A percentile compares a stretch with the other conserved stretches of the same genome.
Evolutionary conservation across 164 flowering plant genomes (phyloP).

Genomic region (Akebia trifoliata): DNA sequence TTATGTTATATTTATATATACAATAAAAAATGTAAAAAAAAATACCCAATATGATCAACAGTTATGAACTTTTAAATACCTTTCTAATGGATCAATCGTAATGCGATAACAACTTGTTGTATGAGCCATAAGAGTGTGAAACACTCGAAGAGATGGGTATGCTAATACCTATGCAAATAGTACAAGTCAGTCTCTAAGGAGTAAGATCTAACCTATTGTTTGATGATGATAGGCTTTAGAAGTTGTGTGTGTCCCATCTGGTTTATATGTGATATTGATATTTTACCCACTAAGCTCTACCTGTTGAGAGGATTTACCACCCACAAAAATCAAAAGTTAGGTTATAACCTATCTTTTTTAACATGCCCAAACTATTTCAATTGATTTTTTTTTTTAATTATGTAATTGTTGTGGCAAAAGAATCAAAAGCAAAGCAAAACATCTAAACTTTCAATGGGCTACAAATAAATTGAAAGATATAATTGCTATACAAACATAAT

Average conservation of each 20-base stretch:
- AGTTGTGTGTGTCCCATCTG: slow-evolving; percentile 88
- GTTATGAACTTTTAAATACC: slow-evolving; percentile 32
- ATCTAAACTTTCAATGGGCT: no score
- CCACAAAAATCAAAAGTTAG: slow-evolving; percentile 37
- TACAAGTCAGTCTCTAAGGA: slow-evolving; percentile 4
- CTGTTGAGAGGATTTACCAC: slow-evolving; percentile 61
- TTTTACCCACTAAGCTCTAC: slow-evolving; percentile 96
- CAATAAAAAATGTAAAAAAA: no score
- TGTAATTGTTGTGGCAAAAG: no score
- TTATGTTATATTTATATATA: no score
- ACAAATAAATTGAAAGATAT: no score
- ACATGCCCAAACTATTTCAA: no score
- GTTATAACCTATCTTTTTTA: no score
- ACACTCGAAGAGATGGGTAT: slow-evolving; percentile 75
- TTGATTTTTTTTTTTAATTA: no score
- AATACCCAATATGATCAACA: background rate
- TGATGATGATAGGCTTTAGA: no score
- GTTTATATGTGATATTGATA: slow-evolving; percentile 89
- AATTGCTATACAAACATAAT: no score
- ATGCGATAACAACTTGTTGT: slow-evolving; percentile 99
- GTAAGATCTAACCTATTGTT: background rate
- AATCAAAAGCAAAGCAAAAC: no score
- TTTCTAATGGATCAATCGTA: slow-evolving; percentile 91
- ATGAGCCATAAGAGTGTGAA: slow-evolving; percentile 90
- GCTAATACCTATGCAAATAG: slow-evolving; percentile 53